Conservation (phyloP, 805 yeast genomes). For the Ogataea polymorpha region DNA sequence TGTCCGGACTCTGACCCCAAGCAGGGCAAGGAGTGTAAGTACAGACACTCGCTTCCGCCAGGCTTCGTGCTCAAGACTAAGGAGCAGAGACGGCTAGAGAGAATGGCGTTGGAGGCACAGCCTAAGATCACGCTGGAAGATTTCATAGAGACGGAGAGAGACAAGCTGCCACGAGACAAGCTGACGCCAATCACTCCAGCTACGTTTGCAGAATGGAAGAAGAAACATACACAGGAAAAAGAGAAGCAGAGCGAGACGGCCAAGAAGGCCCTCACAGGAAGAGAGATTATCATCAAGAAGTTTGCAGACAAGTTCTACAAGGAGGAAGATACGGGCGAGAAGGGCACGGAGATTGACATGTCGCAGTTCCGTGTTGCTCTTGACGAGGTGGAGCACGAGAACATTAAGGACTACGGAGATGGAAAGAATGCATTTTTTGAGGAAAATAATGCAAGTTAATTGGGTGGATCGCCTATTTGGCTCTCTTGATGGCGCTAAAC, state of each 20-base stretch:
- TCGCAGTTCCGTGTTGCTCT: conserved; percentile 52
- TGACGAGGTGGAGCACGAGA: conserved; percentile 48
- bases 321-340: conserved; percentile 50
- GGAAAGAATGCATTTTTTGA: conserved; percentile 43
- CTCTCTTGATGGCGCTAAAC: conserved; percentile 15
- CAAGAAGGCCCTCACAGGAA: conserved; percentile 59
- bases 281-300: conserved; percentile 62
- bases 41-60: conserved; percentile 92
- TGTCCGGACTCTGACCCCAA: conserved; percentile 90
- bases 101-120: conserved; percentile 74
- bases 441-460: conserved; percentile 20
- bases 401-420: conserved; percentile 72
- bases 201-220: conserved; percentile 80
- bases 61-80: conserved; percentile 96
- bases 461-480: background rate
- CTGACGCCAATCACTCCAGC: conserved; percentile 86
- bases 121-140: conserved; percentile 95
- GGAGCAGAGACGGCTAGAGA: conserved; percentile 89
- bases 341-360: conserved; percentile 54
- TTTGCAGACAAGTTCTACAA: conserved; percentile 53
- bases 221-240: conserved; percentile 58
- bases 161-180: conserved; percentile 66
- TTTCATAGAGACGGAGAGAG: conserved; percentile 90
- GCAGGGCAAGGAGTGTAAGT: conserved; percentile 63
- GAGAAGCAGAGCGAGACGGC: conserved; percentile 37